Conservation (phyloP, 305 asterid species). For the Fraxinus latifolia region DNA sequence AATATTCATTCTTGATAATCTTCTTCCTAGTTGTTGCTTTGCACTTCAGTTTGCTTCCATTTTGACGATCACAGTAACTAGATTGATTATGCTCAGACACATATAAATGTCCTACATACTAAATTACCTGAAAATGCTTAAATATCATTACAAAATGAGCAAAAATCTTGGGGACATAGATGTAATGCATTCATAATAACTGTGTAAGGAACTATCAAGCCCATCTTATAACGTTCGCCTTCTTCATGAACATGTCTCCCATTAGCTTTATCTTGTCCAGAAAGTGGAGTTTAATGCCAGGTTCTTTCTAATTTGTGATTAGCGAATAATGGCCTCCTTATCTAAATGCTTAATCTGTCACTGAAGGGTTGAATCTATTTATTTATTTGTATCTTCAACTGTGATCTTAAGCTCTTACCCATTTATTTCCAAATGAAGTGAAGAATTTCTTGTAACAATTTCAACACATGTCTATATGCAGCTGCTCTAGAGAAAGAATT, state of each 20-base stretch:
- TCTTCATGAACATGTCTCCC: not conserved
- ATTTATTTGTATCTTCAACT: not conserved
- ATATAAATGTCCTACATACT: not conserved
- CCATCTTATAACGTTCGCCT: conserved; percentile 17
- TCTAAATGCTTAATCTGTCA: not conserved
- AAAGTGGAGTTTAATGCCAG: not conserved
- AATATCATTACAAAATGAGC: conserved; percentile 13
- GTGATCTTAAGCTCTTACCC: not conserved
- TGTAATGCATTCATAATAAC: conserved; percentile 3
- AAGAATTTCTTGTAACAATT: conserved; percentile 14
- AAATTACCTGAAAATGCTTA: not conserved
- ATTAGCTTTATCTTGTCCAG: not conserved
- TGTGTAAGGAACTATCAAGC: not conserved
- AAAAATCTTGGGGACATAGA: conserved; percentile 11
- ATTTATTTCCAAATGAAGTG: conserved; percentile 9
- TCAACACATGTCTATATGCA: conserved; percentile 39
- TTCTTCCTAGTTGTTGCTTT: not conserved
- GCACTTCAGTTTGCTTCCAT: conserved; percentile 7
- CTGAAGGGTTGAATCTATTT: not conserved
- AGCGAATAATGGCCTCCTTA: not conserved
- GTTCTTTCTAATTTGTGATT: not conserved
- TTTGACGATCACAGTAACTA: not conserved
- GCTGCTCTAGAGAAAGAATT: conserved; percentile 81
- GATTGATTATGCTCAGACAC: not conserved
- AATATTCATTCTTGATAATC: not conserved